These are phyloP conservation scores for Aspergillus latus DNA, from an alignment of 2,329 filamentous ascomycete genomes.

Conservation along the genomic window DNA sequence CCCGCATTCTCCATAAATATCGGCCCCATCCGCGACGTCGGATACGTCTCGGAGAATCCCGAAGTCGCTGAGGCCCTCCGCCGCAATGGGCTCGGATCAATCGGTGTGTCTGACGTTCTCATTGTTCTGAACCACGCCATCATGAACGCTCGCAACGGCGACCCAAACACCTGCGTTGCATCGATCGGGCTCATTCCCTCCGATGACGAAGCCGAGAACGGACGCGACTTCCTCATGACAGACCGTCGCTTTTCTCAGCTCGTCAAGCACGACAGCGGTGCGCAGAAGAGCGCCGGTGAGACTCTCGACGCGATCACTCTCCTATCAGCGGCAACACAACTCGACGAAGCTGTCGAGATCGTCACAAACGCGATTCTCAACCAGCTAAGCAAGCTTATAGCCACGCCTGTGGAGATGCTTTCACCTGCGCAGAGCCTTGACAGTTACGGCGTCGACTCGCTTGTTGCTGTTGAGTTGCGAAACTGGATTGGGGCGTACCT, in stretches of 20 bases:
- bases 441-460: slow-evolving; percentile 9
- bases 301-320: slow-evolving; percentile 7
- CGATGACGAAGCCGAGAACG: not conserved
- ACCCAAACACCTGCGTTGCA: not conserved
- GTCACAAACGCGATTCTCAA: slow-evolving; percentile 4
- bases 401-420: slow-evolving; percentile 7
- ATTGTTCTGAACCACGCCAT: slow-evolving; percentile 10
- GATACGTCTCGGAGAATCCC: slow-evolving; percentile 10
- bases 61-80: slow-evolving; percentile 4
- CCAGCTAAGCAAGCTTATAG: slow-evolving; percentile 11
- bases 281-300: not conserved
- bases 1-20: slow-evolving; percentile 11
- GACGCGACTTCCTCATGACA: not conserved
- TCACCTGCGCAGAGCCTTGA: slow-evolving; percentile 5
- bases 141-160: not conserved
- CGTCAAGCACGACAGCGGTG: not conserved
- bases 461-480: slow-evolving; percentile 7
- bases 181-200: slow-evolving; percentile 4
- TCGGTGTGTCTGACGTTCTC: slow-evolving; percentile 8
- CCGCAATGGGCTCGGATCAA: slow-evolving; percentile 4
- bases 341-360: slow-evolving; percentile 10
- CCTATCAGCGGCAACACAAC: not conserved
- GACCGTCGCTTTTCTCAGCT: slow-evolving; percentile 7
- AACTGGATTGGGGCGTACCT: slow-evolving; percentile 12
- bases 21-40: slow-evolving; percentile 7